Evolutionary conservation across 768 basidiomycete genomes (phyloP).

Genomic region (Naganishia onofrii): DNA sequence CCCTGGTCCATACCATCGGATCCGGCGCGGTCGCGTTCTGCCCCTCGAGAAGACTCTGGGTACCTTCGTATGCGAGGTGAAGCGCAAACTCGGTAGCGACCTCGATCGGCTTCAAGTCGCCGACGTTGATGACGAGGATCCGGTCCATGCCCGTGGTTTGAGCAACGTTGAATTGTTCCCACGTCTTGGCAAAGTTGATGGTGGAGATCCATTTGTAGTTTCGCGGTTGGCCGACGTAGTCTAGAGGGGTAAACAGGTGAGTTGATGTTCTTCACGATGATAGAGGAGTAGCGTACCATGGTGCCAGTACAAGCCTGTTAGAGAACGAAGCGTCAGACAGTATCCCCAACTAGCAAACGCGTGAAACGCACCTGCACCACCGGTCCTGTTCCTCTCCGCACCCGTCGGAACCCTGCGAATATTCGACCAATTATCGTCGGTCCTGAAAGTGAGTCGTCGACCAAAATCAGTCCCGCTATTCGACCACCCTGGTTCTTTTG

Average conservation of each 20-base stretch:
- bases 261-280: conserved; percentile 7
- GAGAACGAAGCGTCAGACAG: conserved; percentile 32
- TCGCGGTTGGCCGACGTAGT: conserved; percentile 63
- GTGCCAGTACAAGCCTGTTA: conserved; percentile 17
- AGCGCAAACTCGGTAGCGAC: conserved; percentile 70
- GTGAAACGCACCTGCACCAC: conserved; percentile 62
- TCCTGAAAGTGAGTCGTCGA: conserved; percentile 34
- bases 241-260: conserved; percentile 1
- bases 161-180: conserved; percentile 69
- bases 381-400: conserved; percentile 60
- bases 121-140: conserved; percentile 73
- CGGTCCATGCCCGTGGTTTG: conserved; percentile 61
- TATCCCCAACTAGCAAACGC: conserved; percentile 23
- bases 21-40: conserved; percentile 57
- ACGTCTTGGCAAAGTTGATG: conserved; percentile 52
- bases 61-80: conserved; percentile 62
- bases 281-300: neutral
- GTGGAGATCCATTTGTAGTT: conserved; percentile 58
- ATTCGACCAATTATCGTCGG: conserved; percentile 76
- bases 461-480: conserved; percentile 28
- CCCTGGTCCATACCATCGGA: conserved; percentile 52
- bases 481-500: neutral
- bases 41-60: conserved; percentile 68
- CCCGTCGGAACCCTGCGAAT: conserved; percentile 62
- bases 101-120: conserved; percentile 72